Percentiles rank a stretch among this genome's conserved stretches.
phyloP scores from a whole-genome alignment of 768 basidiomycete genomes.

The Rhizopogon rudus region DNA sequence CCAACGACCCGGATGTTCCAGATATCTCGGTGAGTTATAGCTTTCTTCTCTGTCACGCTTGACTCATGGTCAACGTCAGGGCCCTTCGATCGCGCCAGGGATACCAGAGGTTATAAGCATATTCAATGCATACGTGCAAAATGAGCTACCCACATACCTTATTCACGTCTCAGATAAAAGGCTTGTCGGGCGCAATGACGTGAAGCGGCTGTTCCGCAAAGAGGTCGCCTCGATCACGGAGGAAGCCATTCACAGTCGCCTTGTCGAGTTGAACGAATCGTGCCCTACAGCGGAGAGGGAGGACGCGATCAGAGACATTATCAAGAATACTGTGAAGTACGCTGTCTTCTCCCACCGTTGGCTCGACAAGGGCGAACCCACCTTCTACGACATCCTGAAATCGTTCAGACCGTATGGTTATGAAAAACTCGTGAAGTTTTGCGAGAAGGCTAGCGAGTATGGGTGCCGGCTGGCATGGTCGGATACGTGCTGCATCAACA shows the following conservation, averaged over 20 bases:
- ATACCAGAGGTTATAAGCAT: conserved; percentile 21
- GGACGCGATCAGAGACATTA: conserved; percentile 19
- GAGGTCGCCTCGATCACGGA: conserved; percentile 21
- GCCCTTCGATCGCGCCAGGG: conserved; percentile 4
- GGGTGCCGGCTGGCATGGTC: conserved; percentile 26
- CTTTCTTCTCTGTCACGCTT: no score
- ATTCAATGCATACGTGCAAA: conserved; percentile 21
- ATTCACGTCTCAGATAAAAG: conserved; percentile 20
- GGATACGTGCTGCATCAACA: conserved; percentile 32
- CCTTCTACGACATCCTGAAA: conserved; percentile 25
- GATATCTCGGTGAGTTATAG: neutral
- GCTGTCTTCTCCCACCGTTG: conserved; percentile 25
- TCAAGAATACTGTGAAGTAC: conserved; percentile 20
- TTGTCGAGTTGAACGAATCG: conserved; percentile 12
- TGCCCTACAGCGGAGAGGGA: conserved; percentile 18
- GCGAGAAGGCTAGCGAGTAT: conserved; percentile 22
- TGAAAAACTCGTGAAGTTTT: conserved; percentile 19
- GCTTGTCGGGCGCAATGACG: conserved; percentile 25
- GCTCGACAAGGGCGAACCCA: conserved; percentile 25
- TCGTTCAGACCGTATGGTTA: conserved; percentile 24
- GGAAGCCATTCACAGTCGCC: conserved; percentile 10
- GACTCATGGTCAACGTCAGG: conserved; percentile 5
- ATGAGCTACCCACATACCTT: conserved; percentile 25
- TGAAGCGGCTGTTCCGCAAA: conserved; percentile 25
- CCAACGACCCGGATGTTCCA: neutral